Conservation (phyloP, 225 moss, liverwort and hornwort genomes). For the Marchantia polymorpha region DNA sequence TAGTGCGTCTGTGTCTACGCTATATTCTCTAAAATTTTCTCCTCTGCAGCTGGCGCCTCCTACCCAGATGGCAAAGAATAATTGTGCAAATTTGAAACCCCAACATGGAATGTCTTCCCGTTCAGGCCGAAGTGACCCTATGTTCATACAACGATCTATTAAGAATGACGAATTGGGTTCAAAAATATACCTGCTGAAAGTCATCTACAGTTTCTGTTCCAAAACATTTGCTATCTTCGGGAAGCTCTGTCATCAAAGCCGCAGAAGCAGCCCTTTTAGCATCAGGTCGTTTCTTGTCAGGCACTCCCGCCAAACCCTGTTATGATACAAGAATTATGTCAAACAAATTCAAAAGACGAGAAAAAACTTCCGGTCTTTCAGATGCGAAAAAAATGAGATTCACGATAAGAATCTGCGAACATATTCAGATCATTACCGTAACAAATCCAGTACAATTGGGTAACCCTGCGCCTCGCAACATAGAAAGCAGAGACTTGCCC, state of each 20-base stretch:
- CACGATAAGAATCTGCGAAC: neutral
- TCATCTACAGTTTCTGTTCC: slow-evolving; percentile 70
- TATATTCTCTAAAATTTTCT: no score
- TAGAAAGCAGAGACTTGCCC: slow-evolving; percentile 74
- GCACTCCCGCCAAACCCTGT: slow-evolving; percentile 60
- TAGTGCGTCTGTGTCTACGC: no score
- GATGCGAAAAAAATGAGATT: neutral
- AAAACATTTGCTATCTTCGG: slow-evolving; percentile 76
- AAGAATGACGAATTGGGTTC: no score
- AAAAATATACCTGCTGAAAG: slow-evolving; percentile 64
- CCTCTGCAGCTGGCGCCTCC: no score
- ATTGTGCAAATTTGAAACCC: no score
- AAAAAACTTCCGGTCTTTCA: no score
- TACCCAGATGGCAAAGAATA: no score
- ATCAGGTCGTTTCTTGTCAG: slow-evolving; percentile 67
- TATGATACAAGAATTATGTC: neutral
- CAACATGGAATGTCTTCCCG: no score
- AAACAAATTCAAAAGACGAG: no score
- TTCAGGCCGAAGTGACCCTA: no score
- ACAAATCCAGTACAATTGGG: slow-evolving; percentile 70
- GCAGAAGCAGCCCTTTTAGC: slow-evolving; percentile 69
- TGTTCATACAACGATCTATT: no score
- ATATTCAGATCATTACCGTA: slow-evolving; percentile 43
- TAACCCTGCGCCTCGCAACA: slow-evolving; percentile 77
- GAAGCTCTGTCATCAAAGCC: slow-evolving; percentile 66